Base-by-base conservation (phyloP, 257 asterid genomes). In the Apocynum venetum region DNA sequence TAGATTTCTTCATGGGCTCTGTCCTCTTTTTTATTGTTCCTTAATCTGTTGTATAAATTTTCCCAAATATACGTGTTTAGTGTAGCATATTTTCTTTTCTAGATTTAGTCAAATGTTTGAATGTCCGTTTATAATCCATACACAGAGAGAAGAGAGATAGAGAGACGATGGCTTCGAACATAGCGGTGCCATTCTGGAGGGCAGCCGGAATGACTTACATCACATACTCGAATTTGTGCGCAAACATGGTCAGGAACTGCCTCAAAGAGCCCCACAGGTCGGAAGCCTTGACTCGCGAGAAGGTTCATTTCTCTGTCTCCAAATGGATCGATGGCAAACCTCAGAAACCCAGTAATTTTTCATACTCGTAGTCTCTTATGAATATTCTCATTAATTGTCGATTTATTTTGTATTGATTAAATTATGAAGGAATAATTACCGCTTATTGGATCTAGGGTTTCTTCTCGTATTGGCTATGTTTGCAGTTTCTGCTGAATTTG, bases 121-220 rank as follows among this genome's bases (percentile, higher is more conserved):
- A 41, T 35, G 6, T 31, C 35, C 47, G 14, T 41, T 8, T 51
- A 40, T 65, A 25, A 25, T 25, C 31, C 31, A 25, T 25, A 25
- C 31, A 25, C 60, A 53, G n/a, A 17, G n/a, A 55, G 61, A 25
- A 25, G 31, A 76, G 31, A 25, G 31, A 72, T 66, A 40, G 53
- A 75, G 69, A 63, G 49, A 51, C n/a, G 25, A 85, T 83, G 85
- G 85, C 85, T 69, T 83, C 89, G 82, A 85, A 72, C 71, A 83
- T 84, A 61, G 88, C 86, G 60, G 84, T 72, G 14, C 86, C 86
- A 65, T 94, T 94, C 52, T 91, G 97, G 98, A 92, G 97, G 78
- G 46, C 91, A 72, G 97, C 98, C 15, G 98, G 97, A 3, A 93
- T 93, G 97, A 91, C 98, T 2, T 95, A 95, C 90, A 86, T 93